These are phyloP conservation scores for Colletotrichum sp. DNA, from an alignment of 2,329 filamentous ascomycete genomes.

Conservation along the genomic window DNA sequence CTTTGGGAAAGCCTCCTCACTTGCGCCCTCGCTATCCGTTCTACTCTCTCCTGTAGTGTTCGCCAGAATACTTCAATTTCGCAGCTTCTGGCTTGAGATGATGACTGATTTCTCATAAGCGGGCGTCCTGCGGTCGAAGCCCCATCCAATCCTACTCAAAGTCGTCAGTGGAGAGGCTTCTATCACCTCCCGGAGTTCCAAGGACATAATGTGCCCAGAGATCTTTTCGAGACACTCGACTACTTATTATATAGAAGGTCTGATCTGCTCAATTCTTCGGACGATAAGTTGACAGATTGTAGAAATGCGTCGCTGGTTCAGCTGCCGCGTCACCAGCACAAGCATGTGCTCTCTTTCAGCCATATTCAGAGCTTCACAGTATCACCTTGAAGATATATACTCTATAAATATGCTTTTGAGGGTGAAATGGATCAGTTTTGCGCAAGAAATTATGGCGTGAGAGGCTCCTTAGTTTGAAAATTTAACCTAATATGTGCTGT, in stretches of 20 bases:
- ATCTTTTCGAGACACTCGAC: not conserved
- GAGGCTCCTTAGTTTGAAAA: no score
- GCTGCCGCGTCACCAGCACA: no score
- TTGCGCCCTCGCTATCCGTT: not conserved
- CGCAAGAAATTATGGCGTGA: no score
- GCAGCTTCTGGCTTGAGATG: not conserved
- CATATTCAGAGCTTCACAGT: no score
- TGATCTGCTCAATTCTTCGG: rapidly evolving
- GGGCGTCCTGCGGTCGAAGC: not conserved
- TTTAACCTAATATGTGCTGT: no score
- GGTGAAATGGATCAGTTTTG: no score
- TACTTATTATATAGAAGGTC: rapidly evolving
- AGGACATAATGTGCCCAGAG: not conserved
- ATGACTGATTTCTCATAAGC: not conserved
- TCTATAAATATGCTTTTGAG: no score
- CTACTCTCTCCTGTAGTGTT: not conserved
- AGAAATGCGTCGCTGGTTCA: not conserved
- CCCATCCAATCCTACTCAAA: not conserved
- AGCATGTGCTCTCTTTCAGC: no score
- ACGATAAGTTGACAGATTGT: not conserved
- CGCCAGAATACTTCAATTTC: not conserved
- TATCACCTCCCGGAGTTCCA: not conserved
- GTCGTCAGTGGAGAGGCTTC: not conserved
- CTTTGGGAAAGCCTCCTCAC: not conserved
- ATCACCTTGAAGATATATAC: no score